These are phyloP conservation scores for Lumnitzera littorea DNA, from an alignment of 345 rosid genomes.

Conservation along the genomic window DNA sequence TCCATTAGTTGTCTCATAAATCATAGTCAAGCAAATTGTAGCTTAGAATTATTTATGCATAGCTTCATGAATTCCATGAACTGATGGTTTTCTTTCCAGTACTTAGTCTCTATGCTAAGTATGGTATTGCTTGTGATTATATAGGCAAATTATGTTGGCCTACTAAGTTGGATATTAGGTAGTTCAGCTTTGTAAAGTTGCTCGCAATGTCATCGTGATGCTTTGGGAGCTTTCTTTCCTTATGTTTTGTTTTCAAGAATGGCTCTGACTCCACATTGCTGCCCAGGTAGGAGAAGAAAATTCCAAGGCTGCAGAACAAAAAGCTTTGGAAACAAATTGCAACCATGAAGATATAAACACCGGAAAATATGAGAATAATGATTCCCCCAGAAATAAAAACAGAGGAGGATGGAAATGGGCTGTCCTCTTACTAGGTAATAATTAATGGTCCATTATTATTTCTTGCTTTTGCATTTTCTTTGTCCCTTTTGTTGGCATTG, in stretches of 20 bases:
- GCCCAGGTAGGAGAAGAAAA: constrained; percentile 24
- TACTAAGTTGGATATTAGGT: too few relatives aligned
- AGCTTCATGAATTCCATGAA: too few relatives aligned
- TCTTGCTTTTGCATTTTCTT: neutral
- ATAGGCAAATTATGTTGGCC: too few relatives aligned
- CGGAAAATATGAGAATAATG: constrained; percentile 13
- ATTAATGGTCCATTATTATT: neutral
- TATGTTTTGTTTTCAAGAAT: neutral
- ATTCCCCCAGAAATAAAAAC: constrained; percentile 6
- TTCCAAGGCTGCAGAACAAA: constrained; percentile 8
- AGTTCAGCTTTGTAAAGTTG: too few relatives aligned
- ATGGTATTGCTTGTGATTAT: too few relatives aligned
- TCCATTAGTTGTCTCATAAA: too few relatives aligned
- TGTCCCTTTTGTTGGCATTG: neutral
- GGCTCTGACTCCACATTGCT: neutral
- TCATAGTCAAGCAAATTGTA: too few relatives aligned
- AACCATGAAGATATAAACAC: constrained; percentile 8
- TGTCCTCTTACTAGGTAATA: constrained; percentile 32
- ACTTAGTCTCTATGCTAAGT: too few relatives aligned
- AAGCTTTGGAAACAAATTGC: constrained; percentile 13
- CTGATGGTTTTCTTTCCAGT: too few relatives aligned
- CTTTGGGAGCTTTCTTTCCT: neutral
- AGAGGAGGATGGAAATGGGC: constrained; percentile 43
- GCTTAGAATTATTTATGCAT: too few relatives aligned
- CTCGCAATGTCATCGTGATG: too few relatives aligned